Evolutionary conservation across 768 basidiomycete genomes (phyloP), one percentile per base, ranked within the genome.

Genomic region (Hygrophoropsis aurantiaca): DNA sequence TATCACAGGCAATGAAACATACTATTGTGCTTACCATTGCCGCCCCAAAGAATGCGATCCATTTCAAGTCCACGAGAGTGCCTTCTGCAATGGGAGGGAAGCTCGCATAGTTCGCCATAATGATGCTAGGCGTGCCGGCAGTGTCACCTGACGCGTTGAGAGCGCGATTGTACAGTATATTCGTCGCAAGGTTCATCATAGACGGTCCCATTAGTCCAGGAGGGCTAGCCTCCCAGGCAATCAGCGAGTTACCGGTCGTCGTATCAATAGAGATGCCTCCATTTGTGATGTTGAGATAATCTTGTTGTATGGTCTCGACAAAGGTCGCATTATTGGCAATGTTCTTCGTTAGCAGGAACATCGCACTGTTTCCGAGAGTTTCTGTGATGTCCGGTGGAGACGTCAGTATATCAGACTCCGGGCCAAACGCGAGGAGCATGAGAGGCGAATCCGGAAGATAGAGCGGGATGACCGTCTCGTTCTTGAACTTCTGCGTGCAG

Each of bases 31-130:
- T 33, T 48, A 87, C 87, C 84, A 89, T 85, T 1, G 77, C 73
- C 26, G 80, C 82, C 18, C 81, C 82, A 60, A 84, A 90, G 68
- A 90, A 90, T 5, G 76, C 79, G 15, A 82, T 63, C 88, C 89
- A 90, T 61, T 81, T 84, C 62, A 91, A 62, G 10, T 81, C 81
- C 8, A 76, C 62, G 15, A 87, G 68, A 3, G 82, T 82, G 7
- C 77, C 78, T 8, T 72, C 73, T 34, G 72, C 72, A n/a, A 79
- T 62, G 6, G 69, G 70, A 8, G 86, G 84, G 59, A 90, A 82
- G 21, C 65, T 61, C 35, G 77, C 69, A 61, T 80, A 89, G 44
- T 69, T 75, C 2, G 84, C 76, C 35, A 64, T 57, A 47, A 90
- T 87, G 15, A 85, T 62, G n/a, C 72, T 73, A 0, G 81, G 74